Base-by-base conservation (phyloP, 345 rosid species). In the Litchi chinensis region DNA sequence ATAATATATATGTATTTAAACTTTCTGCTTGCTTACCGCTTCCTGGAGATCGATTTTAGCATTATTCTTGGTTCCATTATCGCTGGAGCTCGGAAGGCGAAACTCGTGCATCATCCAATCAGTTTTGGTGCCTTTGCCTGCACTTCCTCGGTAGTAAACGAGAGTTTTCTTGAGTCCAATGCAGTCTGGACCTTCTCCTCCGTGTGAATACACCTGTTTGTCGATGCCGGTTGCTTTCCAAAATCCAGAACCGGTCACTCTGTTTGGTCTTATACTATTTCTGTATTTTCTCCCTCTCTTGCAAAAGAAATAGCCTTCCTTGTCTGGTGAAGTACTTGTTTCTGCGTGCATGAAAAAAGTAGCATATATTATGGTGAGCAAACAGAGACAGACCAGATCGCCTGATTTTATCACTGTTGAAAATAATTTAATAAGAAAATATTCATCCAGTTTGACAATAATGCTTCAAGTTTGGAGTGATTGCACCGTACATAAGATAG, bases 41-140 rank as follows among this genome's bases (percentile, higher is more conserved):
- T 91, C 92, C 80, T 70, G 86, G 19, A 77, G 8, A 39, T 82
- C 71, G 69, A 79, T 28, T 82, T 82, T 83, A 44, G 83, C 79
- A 26, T 26, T 26, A 26, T 26, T 26, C 56, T 78, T 67, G 21
- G 52, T 70, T 79, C 75, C 81, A 65, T 79, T 74, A 5, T 85
- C 77, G 26, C 63, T 65, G 2, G 84, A 32, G 6, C n/a, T 54
- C 12, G 98, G 96, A 26, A 95, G 96, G 77, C 99, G 97, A 86
- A 95, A 95, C 82, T 95, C 99, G 41, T 95, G 93, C 99, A 95
- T 95, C 99, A 95, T 95, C 99, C 99, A 95, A 64, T 93, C 98
- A 1, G 99, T 93, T 81, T 95, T 95, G 83, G 83, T 93, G 71
- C 98, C 99, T 89, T 95, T 95, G 8, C 97, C 97, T 0, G 99